These are phyloP conservation scores for Diaporthe vaccinii DNA, from an alignment of 2,329 filamentous ascomycete species.

Conservation along the genomic window DNA sequence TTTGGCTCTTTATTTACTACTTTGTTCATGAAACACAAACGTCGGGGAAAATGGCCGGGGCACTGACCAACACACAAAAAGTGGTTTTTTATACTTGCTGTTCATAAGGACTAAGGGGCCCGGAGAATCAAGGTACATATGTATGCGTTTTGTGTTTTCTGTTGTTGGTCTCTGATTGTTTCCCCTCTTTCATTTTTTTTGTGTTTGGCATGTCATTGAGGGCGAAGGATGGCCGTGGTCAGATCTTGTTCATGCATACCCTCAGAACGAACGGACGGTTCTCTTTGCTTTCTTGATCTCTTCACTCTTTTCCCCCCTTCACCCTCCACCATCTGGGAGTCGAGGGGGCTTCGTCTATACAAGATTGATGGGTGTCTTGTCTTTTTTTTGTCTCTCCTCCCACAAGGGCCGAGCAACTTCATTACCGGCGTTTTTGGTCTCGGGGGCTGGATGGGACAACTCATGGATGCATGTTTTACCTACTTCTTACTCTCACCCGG, in stretches of 20 bases:
- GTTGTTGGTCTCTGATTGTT: not conserved
- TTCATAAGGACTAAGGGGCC: not conserved
- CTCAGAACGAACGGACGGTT: conserved; percentile 5
- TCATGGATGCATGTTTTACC: not conserved
- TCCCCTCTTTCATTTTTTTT: not conserved
- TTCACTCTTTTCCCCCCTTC: not conserved
- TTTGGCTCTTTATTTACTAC: not conserved
- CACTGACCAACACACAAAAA: conserved; percentile 23
- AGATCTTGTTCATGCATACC: conserved; percentile 16
- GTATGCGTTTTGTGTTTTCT: not conserved
- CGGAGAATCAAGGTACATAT: conserved; percentile 28
- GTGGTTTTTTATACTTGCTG: conserved; percentile 11
- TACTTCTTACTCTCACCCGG: too few relatives aligned
- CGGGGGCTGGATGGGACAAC: not conserved
- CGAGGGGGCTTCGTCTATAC: not conserved
- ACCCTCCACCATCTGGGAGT: not conserved
- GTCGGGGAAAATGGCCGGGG: conserved; percentile 6
- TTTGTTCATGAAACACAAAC: not conserved
- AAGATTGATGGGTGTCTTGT: not conserved
- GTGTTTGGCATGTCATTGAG: conserved; percentile 2
- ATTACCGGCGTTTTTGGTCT: conserved; percentile 22
- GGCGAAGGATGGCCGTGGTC: not conserved
- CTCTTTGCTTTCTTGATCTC: not conserved
- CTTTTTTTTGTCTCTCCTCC: not conserved
- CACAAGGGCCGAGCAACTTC: not conserved